phyloP scores from a whole-genome alignment of 345 rosid species.

The Lepidium africanum region DNA sequence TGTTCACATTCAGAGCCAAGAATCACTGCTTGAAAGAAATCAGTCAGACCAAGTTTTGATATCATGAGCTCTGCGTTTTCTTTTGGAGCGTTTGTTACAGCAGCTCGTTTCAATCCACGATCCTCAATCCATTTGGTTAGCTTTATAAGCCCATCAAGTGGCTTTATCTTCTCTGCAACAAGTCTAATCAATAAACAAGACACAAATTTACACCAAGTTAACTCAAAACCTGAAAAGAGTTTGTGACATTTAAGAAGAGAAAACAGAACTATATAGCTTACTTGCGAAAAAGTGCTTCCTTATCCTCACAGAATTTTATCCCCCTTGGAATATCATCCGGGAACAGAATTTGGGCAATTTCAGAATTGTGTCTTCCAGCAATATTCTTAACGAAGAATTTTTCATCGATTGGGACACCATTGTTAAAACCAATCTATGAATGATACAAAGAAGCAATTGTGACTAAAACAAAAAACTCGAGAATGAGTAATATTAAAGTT shows the following conservation, averaged over 20 bases:
- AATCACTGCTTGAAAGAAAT: conserved; percentile 71
- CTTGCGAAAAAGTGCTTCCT: conserved; percentile 81
- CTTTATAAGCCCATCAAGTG: conserved; percentile 61
- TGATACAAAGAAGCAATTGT: background rate
- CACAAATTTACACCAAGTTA: background rate
- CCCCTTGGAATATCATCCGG: conserved; percentile 67
- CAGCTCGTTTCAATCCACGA: conserved; percentile 80
- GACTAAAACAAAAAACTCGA: background rate
- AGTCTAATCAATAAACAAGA: conserved; percentile 35
- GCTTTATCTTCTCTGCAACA: conserved; percentile 50
- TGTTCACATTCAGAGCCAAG: conserved; percentile 71
- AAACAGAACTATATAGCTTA: conserved; percentile 7
- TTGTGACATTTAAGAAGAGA: background rate
- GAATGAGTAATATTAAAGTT: background rate
- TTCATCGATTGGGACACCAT: conserved; percentile 81
- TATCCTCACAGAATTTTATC: conserved; percentile 51
- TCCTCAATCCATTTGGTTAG: conserved; percentile 83
- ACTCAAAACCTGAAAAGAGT: background rate
- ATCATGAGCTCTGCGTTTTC: conserved; percentile 84
- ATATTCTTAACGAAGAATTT: conserved; percentile 56
- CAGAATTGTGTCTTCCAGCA: conserved; percentile 77
- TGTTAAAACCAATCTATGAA: conserved; percentile 74
- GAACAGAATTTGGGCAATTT: conserved; percentile 58
- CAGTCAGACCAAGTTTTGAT: conserved; percentile 63
- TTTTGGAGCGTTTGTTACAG: conserved; percentile 90